Base-by-base conservation (phyloP, 352 stramenopile species). In the Pelagophyceae sp. region DNA sequence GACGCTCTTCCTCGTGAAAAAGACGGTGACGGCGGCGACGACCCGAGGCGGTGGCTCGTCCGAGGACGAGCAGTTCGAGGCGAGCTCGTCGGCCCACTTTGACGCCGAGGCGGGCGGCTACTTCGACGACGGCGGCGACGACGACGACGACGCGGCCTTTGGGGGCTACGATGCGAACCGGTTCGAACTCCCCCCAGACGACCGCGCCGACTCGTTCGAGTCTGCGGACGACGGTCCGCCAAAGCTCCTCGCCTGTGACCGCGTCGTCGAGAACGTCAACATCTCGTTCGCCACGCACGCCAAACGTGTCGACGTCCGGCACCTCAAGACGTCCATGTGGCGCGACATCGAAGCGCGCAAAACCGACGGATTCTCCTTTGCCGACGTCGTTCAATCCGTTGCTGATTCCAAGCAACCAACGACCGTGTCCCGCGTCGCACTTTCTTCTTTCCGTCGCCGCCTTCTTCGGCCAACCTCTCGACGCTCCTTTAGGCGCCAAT, bases 281-380 rank as follows among this genome's bases (percentile, higher is more conserved):
- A 84, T 93, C n/a, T 83, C 81, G 27, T 98, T 97, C 80, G 94
- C 95, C 35, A 92, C 89, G 23, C 88, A 95, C 51, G 94, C 95
- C 27, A 98, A 98, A 81, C 94, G 94, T 75, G 94, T 99, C 25
- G 94, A 99, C 81, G 94, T 99, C 0, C 96, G 96, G 80, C 91
- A 94, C 64, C 85, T 99, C 20, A 99, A 99, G 85, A 86, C 88
- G 2, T 95, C 94, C 82, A 89, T 99, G 40, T 99, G 95, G 95
- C 83, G 86, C 31, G 84, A 92, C 45, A 82, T 94, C n/a, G 82
- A 93, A 80, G 71, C 72, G 37, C 67, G 51, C n/a, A n/a, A n/a
- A 20, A 38, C 77, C 65, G 6, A 79, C 25, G 64, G 61, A 54
- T 35, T 75, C 19, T 31, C 90, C 29, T 98, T 97, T 72, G 87